These are phyloP conservation scores for Beta macrorhiza DNA, from an alignment of 179 eudicot species.

Conservation along the genomic window DNA sequence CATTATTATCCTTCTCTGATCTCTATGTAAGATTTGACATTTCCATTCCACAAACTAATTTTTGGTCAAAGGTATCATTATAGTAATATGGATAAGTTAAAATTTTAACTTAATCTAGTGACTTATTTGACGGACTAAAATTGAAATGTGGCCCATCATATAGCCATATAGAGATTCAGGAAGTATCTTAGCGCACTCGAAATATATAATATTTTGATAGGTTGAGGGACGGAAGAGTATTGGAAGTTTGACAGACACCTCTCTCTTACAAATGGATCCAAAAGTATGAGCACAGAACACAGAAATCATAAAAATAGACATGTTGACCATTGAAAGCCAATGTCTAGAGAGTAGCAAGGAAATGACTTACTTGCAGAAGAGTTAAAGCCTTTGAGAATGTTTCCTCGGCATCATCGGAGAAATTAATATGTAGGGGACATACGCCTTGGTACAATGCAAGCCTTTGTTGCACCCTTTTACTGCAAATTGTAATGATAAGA, in stretches of 20 bases:
- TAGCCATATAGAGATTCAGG: background rate
- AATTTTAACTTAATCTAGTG: background rate
- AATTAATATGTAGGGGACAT: slow-evolving; percentile 73
- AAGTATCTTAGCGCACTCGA: too few species aligned
- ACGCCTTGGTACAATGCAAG: slow-evolving; percentile 92
- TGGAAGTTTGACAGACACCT: background rate
- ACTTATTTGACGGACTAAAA: background rate
- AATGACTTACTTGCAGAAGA: slow-evolving; percentile 52
- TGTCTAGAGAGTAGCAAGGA: background rate
- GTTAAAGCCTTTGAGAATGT: slow-evolving; percentile 63
- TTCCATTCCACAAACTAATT: background rate
- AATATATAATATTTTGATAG: background rate
- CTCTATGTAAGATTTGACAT: background rate
- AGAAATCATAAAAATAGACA: background rate
- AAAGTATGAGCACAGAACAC: background rate
- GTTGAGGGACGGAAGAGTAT: background rate
- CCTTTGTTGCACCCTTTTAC: slow-evolving; percentile 81
- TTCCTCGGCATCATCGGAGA: slow-evolving; percentile 80
- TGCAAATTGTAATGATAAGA: slow-evolving; percentile 31
- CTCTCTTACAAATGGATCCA: background rate
- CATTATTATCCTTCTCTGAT: background rate
- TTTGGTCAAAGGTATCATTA: background rate
- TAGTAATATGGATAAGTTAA: background rate
- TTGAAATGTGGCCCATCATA: background rate
- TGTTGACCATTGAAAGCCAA: background rate